Evolutionary conservation across 2,329 filamentous ascomycete species (phyloP), one percentile per base, ranked within the genome.

Genomic region (Metarhizium brunneum): DNA sequence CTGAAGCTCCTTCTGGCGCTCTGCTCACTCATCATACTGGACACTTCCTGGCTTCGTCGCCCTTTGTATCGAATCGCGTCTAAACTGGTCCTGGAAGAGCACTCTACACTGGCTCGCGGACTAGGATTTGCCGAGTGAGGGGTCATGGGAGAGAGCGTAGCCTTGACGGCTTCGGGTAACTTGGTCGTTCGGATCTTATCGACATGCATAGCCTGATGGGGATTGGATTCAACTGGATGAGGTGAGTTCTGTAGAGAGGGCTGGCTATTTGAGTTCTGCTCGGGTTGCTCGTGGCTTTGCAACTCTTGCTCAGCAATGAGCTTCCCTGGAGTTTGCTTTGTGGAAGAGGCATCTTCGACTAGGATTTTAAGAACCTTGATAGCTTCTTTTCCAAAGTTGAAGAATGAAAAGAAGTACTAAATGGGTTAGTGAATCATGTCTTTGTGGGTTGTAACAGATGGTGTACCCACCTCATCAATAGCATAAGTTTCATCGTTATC

Each of bases 341-440:
- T 76, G 70, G 54, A 64, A 2, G 81, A 74, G 29, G 83, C 80
- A 60, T 86, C 83, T 51, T 88, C 85, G 10, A 91, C 80, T 54
- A 95, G 75, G 47, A 83, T 82, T 59, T 83, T 88, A 53, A 99
- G 76, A 2, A 94, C 81, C 52, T 86, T 83, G 59, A 95, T 83
- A 14, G 90, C 92, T 63, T 96, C 89, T 64, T 88, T 85, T 6
- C 91, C 91, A 59, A 86, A 86, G 62, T 83, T 87, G 68, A 96
- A 96, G 71, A 97, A 97, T 0, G 92, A 94, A 69, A 99, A 97
- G 69, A 95, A 97, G 68, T 97, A 96, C 84, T 92, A 11, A 50
- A 61, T 40, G 63, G 59, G 40, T 6, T 25, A 35, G 20, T 1
- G 14, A 30, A 16, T 45, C n/a, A 20, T 10, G 6, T 11, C 6